phyloP scores from a whole-genome alignment of 108 stramenopile species.

The Cyclotella choctawhatcheeana region DNA sequence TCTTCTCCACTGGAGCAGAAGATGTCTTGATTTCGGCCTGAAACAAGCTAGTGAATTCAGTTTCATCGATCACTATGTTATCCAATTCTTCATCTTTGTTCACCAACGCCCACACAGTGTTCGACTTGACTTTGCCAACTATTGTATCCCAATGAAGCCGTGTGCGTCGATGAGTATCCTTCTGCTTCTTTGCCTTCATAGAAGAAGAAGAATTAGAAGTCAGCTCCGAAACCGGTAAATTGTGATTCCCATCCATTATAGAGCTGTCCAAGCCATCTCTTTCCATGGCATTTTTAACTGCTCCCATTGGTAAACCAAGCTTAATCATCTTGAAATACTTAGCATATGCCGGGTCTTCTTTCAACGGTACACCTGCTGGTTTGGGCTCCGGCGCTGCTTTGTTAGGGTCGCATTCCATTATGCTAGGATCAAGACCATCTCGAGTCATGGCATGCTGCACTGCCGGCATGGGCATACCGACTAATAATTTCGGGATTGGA shows the following conservation, averaged over 20 bases:
- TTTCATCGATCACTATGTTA: slow-evolving; percentile 84
- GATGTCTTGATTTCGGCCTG: slow-evolving; percentile 72
- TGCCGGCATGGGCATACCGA: slow-evolving; percentile 84
- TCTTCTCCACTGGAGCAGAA: slow-evolving; percentile 12
- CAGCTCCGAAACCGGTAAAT: slow-evolving; percentile 55
- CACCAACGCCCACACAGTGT: slow-evolving; percentile 87
- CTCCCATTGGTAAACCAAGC: slow-evolving; percentile 85
- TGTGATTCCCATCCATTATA: slow-evolving; percentile 89
- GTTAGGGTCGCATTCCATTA: slow-evolving; percentile 86
- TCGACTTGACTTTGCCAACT: slow-evolving; percentile 67
- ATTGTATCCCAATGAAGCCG: slow-evolving; percentile 89
- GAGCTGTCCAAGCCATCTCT: slow-evolving; percentile 79
- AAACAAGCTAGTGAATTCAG: slow-evolving; percentile 81
- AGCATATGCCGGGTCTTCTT: slow-evolving; percentile 77
- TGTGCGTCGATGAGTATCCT: slow-evolving; percentile 83
- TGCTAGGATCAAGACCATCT: slow-evolving; percentile 82
- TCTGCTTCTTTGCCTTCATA: slow-evolving; percentile 48
- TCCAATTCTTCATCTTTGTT: slow-evolving; percentile 74
- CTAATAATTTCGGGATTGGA: too few species aligned
- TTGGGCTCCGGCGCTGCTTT: slow-evolving; percentile 50
- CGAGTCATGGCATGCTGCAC: slow-evolving; percentile 88
- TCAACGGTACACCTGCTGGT: slow-evolving; percentile 63
- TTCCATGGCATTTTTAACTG: slow-evolving; percentile 91
- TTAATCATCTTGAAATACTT: slow-evolving; percentile 96
- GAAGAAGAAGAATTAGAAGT: slow-evolving; percentile 8